A percentile compares a stretch with the other conserved stretches of the same genome.
Conservation (phyloP, 1,284 basidiomycete species). For the Ceratobasidium sp. region DNA sequence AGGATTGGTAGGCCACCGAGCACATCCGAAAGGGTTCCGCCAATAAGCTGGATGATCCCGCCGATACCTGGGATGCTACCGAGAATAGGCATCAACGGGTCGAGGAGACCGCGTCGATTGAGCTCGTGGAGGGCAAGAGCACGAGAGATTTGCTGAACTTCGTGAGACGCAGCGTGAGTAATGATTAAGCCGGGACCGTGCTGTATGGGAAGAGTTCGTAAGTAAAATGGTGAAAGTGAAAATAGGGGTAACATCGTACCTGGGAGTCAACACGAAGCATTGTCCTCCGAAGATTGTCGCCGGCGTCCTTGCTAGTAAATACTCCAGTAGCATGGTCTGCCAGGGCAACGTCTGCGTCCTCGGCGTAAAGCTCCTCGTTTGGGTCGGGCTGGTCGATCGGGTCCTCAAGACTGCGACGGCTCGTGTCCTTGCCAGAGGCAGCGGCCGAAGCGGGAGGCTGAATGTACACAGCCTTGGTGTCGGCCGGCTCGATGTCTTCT, state of each 20-base stretch:
- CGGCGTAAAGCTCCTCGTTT: neutral
- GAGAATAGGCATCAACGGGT: conserved; percentile 27
- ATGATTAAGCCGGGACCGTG: conserved; percentile 28
- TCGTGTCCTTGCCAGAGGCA: neutral
- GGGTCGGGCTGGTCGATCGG: conserved; percentile 16
- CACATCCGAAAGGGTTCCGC: neutral
- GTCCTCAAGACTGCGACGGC: conserved; percentile 16
- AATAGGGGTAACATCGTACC: conserved; percentile 28
- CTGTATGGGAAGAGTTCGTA: neutral
- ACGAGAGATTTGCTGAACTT: neutral
- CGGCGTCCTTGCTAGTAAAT: neutral
- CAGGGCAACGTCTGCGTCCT: neutral
- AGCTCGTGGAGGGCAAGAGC: neutral
- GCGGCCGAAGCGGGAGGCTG: neutral
- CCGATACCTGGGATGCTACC: conserved; percentile 31
- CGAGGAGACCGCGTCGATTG: conserved; percentile 32
- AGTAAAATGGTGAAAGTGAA: neutral
- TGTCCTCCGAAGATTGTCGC: neutral
- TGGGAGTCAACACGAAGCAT: conserved; percentile 1
- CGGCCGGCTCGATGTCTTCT: neutral
- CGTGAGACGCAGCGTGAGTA: neutral
- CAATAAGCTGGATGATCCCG: conserved; percentile 20
- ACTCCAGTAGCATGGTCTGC: neutral
- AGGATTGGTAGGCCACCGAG: conserved; percentile 34
- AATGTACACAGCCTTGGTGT: conserved; percentile 26